These are phyloP conservation scores for Lipomyces yarrowii DNA, from an alignment of 1,139 yeast species.

Conservation along the genomic window DNA sequence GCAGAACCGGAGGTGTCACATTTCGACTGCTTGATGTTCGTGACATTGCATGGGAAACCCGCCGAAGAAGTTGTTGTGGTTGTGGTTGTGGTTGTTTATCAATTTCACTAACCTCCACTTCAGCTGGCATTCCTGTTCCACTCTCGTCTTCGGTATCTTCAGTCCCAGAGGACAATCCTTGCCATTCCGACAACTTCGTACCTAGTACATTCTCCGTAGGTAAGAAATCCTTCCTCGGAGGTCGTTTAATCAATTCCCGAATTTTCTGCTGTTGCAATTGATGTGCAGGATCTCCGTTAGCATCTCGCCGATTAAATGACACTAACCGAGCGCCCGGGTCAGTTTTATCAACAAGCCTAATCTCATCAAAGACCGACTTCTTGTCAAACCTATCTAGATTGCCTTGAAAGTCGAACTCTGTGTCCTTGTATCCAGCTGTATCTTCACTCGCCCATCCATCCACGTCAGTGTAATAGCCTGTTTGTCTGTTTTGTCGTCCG, in stretches of 20 bases:
- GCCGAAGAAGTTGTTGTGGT: slow-evolving; percentile 16
- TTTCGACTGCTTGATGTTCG: slow-evolving; percentile 19
- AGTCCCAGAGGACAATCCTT: slow-evolving; percentile 10
- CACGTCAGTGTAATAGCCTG: slow-evolving; percentile 31
- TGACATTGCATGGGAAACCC: slow-evolving; percentile 15
- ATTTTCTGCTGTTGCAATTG: slow-evolving; percentile 23
- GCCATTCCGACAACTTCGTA: slow-evolving; percentile 19
- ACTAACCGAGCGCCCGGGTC: slow-evolving; percentile 68
- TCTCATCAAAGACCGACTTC: slow-evolving; percentile 73
- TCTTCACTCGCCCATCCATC: slow-evolving; percentile 60
- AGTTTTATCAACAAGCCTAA: slow-evolving; percentile 64
- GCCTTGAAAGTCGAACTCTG: slow-evolving; percentile 84
- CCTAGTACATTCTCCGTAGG: slow-evolving; percentile 29
- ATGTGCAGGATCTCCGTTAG: slow-evolving; percentile 18
- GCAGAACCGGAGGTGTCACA: slow-evolving; percentile 19
- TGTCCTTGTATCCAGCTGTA: slow-evolving; percentile 48
- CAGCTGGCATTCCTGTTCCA: not conserved
- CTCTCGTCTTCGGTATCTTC: slow-evolving; percentile 8
- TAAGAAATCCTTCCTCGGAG: slow-evolving; percentile 22
- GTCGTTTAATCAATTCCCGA: slow-evolving; percentile 21
- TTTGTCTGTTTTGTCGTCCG: slow-evolving; percentile 26
- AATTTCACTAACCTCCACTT: slow-evolving; percentile 20
- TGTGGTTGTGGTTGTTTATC: slow-evolving; percentile 15
- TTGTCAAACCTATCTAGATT: slow-evolving; percentile 85
- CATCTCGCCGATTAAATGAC: slow-evolving; percentile 56